phyloP scores from a whole-genome alignment of 495 filamentous ascomycete genomes.

The Penicillium diatomitis region DNA sequence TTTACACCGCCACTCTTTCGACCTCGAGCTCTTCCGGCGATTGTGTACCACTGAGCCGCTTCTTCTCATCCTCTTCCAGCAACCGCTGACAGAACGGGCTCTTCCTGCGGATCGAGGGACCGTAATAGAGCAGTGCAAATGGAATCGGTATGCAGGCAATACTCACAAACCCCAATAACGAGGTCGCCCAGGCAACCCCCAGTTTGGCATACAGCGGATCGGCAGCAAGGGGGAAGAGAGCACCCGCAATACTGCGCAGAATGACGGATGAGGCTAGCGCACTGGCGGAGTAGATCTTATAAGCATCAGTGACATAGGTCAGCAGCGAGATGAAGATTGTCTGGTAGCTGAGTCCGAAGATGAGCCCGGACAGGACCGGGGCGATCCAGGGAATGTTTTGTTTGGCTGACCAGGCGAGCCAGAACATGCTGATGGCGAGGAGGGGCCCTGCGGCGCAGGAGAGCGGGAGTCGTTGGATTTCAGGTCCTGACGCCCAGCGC shows the following conservation, averaged over 20 bases:
- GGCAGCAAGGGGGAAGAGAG: slow-evolving; percentile 40
- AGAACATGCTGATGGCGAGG: slow-evolving; percentile 56
- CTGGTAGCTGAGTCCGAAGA: slow-evolving; percentile 62
- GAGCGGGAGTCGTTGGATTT: slow-evolving; percentile 56
- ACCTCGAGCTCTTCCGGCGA: slow-evolving; percentile 12
- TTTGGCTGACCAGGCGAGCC: slow-evolving; percentile 61
- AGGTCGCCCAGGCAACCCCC: slow-evolving; percentile 37
- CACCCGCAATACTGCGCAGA: slow-evolving; percentile 52
- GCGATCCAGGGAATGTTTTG: slow-evolving; percentile 50
- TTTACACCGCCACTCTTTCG: no score
- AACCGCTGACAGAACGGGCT: slow-evolving; percentile 35
- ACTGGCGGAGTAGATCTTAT: slow-evolving; percentile 59
- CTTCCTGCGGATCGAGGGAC: slow-evolving; percentile 25
- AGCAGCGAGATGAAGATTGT: slow-evolving; percentile 59
- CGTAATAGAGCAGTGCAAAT: slow-evolving; percentile 28
- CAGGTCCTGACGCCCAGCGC: slow-evolving; percentile 40
- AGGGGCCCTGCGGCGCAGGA: slow-evolving; percentile 58
- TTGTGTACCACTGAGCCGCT: slow-evolving; percentile 5
- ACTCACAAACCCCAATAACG: slow-evolving; percentile 36
- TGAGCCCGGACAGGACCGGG: slow-evolving; percentile 52
- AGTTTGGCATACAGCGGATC: slow-evolving; percentile 30
- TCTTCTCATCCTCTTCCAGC: slow-evolving; percentile 15
- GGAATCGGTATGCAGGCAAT: slow-evolving; percentile 34
- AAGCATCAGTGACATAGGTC: slow-evolving; percentile 72
- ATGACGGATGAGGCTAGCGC: slow-evolving; percentile 59